Conservation (phyloP, 371 early-diverging fungal genomes). For the Lichtheimia corymbifera region DNA sequence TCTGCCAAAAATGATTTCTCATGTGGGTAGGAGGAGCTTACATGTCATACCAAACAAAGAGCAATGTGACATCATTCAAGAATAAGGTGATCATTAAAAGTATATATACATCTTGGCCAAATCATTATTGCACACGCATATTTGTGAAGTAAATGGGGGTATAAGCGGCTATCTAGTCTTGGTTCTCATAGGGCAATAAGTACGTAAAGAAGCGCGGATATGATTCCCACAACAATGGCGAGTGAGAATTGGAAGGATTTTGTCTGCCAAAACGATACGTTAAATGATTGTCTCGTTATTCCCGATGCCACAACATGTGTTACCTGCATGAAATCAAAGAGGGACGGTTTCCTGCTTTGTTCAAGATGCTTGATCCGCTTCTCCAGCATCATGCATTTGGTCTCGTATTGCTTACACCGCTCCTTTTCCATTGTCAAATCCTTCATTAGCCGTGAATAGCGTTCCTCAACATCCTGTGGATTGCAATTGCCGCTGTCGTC, state of each 20-base stretch:
- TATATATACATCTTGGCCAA: too few relatives aligned
- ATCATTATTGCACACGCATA: too few relatives aligned
- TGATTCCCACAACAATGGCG: conserved; percentile 18
- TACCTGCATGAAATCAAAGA: conserved; percentile 21
- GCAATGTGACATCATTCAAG: too few relatives aligned
- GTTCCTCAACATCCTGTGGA: conserved; percentile 13
- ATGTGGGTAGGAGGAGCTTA: too few relatives aligned
- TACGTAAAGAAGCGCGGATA: conserved; percentile 23
- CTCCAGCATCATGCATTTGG: conserved; percentile 14
- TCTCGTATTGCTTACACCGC: conserved; percentile 19
- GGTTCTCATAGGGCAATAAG: conserved; percentile 15
- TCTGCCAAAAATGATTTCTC: too few relatives aligned
- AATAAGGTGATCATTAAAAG: too few relatives aligned
- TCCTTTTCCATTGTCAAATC: conserved; percentile 17
- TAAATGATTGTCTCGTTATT: neutral
- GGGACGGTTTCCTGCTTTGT: conserved; percentile 8
- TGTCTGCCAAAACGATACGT: conserved; percentile 8
- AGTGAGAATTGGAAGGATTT: conserved; percentile 19
- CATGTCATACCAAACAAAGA: too few relatives aligned
- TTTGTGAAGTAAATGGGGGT: too few relatives aligned
- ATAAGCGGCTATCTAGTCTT: neutral
- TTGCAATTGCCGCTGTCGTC: neutral
- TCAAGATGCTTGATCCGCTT: conserved; percentile 15
- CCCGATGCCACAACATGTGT: neutral
- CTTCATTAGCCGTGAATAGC: conserved; percentile 12